These are phyloP conservation scores for Saccharomycopsis phalli DNA, from an alignment of 1,139 yeast species.

Conservation along the genomic window DNA sequence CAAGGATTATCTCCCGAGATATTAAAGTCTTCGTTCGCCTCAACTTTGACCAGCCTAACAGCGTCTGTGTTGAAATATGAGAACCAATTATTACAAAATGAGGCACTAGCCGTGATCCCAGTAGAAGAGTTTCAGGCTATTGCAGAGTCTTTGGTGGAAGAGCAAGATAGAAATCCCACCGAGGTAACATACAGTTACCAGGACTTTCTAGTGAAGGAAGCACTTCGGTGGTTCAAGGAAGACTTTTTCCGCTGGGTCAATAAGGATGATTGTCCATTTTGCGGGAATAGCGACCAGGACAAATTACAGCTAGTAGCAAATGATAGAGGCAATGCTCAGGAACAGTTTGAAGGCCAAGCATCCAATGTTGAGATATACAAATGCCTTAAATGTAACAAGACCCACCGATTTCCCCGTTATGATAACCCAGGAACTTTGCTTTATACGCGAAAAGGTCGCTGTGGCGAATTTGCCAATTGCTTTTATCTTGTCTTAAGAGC, in stretches of 20 bases:
- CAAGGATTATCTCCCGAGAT: too few species aligned
- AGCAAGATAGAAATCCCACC: neutral
- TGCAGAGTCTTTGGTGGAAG: conserved; percentile 9
- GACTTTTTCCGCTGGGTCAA: conserved; percentile 82
- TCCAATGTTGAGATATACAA: conserved; percentile 50
- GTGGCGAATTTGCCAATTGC: conserved; percentile 95
- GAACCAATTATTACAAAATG: conserved; percentile 5
- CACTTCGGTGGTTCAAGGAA: conserved; percentile 68
- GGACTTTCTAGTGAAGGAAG: conserved; percentile 61
- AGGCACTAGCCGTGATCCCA: conserved; percentile 13
- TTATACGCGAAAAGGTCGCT: conserved; percentile 54
- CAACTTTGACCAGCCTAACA: too few species aligned
- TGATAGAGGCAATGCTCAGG: conserved; percentile 34
- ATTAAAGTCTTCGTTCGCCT: too few species aligned
- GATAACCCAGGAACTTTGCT: conserved; percentile 58
- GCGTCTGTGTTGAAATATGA: conserved; percentile 8
- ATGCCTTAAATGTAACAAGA: conserved; percentile 42
- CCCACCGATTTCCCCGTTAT: conserved; percentile 64
- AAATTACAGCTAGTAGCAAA: conserved; percentile 31
- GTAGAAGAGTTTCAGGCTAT: conserved; percentile 9
- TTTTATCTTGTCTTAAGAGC: conserved; percentile 65
- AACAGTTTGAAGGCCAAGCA: conserved; percentile 37
- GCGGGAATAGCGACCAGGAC: conserved; percentile 36
- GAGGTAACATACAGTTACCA: conserved; percentile 5
- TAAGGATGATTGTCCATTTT: conserved; percentile 51